These are phyloP conservation scores for Neurospora tetrasperma DNA, from an alignment of 495 filamentous ascomycete genomes.

Conservation along the genomic window DNA sequence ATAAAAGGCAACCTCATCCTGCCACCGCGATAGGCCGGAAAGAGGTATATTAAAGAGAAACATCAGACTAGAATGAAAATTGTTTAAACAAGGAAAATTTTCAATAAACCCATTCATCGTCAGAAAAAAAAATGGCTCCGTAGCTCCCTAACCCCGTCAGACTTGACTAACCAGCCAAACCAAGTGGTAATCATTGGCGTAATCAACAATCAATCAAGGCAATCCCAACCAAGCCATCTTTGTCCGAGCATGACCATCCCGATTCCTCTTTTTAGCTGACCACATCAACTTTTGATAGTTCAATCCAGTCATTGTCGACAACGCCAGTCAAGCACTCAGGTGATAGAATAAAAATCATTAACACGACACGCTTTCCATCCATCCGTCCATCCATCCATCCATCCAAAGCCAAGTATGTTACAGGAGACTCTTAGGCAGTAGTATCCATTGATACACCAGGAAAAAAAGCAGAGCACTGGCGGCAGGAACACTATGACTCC, in stretches of 20 bases:
- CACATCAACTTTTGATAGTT: neutral
- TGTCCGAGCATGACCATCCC: neutral
- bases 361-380: neutral
- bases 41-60: neutral
- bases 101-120: neutral
- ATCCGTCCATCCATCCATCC: neutral
- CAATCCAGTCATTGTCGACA: too few relatives aligned
- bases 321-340: too few relatives aligned
- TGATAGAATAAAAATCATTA: neutral
- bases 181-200: neutral
- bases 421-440: neutral
- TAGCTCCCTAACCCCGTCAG: neutral
- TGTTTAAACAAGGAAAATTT: neutral
- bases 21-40: neutral
- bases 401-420: neutral
- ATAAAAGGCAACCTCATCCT: neutral
- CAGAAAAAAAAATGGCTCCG: neutral
- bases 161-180: neutral
- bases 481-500: neutral
- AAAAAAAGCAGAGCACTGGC: neutral
- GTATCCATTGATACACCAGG: neutral
- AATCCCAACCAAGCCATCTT: neutral
- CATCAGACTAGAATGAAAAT: neutral
- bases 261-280: neutral
- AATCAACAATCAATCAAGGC: neutral